phyloP scores from a whole-genome alignment of 768 basidiomycete species.

The Thelephora aurantiotincta region DNA sequence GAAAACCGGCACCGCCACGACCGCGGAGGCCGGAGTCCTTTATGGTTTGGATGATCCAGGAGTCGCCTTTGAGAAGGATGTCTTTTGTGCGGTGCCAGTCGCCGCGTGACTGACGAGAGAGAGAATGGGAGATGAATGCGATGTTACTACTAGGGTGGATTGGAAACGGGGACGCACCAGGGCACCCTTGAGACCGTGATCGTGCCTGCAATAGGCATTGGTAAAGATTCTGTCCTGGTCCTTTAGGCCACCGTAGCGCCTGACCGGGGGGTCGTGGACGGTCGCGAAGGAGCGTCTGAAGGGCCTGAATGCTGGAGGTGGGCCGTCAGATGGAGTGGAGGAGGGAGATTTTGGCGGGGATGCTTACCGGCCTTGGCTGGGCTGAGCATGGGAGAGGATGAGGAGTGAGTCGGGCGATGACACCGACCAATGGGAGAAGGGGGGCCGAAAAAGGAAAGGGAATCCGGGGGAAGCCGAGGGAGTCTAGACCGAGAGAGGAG shows the following conservation, averaged over 20 bases:
- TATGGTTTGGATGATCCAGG: constrained; percentile 93
- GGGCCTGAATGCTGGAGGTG: too few species aligned
- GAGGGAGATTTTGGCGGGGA: not conserved
- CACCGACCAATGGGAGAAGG: too few species aligned
- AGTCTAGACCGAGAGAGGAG: too few species aligned
- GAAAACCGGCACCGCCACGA: constrained; percentile 94
- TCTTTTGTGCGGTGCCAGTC: constrained; percentile 99
- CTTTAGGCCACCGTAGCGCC: constrained; percentile 85
- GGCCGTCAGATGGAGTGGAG: too few species aligned
- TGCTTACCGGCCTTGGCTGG: not conserved
- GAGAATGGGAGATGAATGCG: not conserved
- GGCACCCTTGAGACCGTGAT: constrained; percentile 89
- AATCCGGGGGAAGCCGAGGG: too few species aligned
- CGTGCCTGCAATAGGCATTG: constrained; percentile 78
- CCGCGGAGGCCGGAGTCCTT: constrained; percentile 95
- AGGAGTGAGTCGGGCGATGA: too few species aligned
- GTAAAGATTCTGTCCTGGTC: constrained; percentile 94
- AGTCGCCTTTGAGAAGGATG: constrained; percentile 86
- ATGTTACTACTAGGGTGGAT: not conserved
- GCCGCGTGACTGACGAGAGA: constrained; percentile 53
- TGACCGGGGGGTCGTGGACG: constrained; percentile 71
- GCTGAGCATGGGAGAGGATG: not conserved
- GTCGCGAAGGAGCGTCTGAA: constrained; percentile 42
- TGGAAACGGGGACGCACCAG: constrained; percentile 33
- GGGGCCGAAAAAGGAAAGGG: too few species aligned